Evolutionary conservation across 1,139 yeast genomes (phyloP), one percentile per base, ranked within the genome.

Genomic region (Scheffersomyces titani): DNA sequence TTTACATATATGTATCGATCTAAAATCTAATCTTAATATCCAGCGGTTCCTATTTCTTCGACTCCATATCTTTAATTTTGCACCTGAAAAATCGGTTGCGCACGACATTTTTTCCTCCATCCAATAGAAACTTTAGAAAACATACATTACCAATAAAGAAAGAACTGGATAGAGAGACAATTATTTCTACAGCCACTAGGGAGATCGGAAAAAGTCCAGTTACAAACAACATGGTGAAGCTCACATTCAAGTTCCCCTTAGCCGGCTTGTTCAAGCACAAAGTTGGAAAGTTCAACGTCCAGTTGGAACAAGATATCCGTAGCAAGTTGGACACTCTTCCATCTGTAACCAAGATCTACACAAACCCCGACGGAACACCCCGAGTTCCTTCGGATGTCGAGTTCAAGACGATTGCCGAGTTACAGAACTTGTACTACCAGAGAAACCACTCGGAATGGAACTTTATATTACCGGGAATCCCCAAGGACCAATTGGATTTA

Each of bases 361-460:
- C 88, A 68, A 88, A 88, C 71, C 84, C 90, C 55, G 96, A 90
- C 69, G 97, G 97, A 6, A 78, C 92, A 16, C 85, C 89, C 54
- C 81, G 93, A 66, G 85, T 81, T 40, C 94, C 94, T 51, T 74
- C 82, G 44, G 96, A 90, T 65, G 76, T 77, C 52, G 96, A 90
- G 73, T 82, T 91, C 68, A 86, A 89, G 73, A 85, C 86, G 49
- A 85, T 90, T 55, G 92, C 96, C 30, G 89, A 84, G 62, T 81
- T 91, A 66, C 90, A 89, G 62, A 80, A 83, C 62, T 78, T 89
- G 65, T 83, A 86, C 61, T 80, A 82, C 63, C 77, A 82, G 61
- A 78, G 90, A 70, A 82, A 88, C 63, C 81, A 89, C 62, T 79
- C 88, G 7, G 73, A 83, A 54, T 81, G 87, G 80, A 89, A 88